Conservation (phyloP, 129 eudicot genomes). For the carrot (Daucus carota) region DH1_v3.0 NC_030385.2:29978501-29979000, state of each 20-base stretch:
- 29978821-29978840: constrained; percentile 12
- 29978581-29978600: constrained; percentile 12
- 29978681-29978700: neutral
- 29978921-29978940: constrained; percentile 3
- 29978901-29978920: constrained; percentile 10
- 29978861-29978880: constrained; percentile 12
- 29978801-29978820: constrained; percentile 14
- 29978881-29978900: constrained; percentile 16
- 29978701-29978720: neutral
- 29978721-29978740: neutral
- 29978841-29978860: constrained; percentile 16
- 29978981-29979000: neutral
- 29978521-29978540: neutral
- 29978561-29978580: constrained; percentile 14
- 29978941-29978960: neutral
- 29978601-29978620: constrained; percentile 16
- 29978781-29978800: constrained; percentile 12
- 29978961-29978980: too few relatives aligned
- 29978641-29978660: constrained; percentile 10
- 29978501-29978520: neutral
- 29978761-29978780: constrained; percentile 14
- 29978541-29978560: constrained; percentile 10
- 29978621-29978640: constrained; percentile 14
- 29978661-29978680: constrained; percentile 13
- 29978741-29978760: neutral